Evolutionary conservation across 305 asterid species (phyloP), one percentile per base, ranked within the genome.

Genomic region (Fraxinus paxiana): DNA sequence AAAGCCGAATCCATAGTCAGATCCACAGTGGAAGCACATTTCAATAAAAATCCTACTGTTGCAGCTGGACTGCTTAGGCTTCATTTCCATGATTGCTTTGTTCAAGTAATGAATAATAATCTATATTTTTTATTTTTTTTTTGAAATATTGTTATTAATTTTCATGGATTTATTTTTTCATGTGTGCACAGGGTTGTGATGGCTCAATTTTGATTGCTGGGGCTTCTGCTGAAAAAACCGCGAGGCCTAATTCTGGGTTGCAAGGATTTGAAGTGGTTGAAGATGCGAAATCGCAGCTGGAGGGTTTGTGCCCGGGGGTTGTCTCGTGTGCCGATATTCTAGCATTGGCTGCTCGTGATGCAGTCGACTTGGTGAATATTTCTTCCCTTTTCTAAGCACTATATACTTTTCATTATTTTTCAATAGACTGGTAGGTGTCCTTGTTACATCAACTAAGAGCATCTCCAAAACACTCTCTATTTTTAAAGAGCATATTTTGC

Each of bases 71-170:
- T 93, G 86, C 92, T 93, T 26, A 86, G 97, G 87, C 91, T 92
- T 83, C 95, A 91, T 88, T 92, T 92, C 69, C 97, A 93, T 61
- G 96, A 93, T 70, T 93, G 97, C 80, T 93, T 93, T 79, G 95
- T 93, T 83, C 92, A 82, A 90, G 93, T 90, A 80, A 61, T 10
- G 7, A 63, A 22, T 22, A 12, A 63, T 63, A 22, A 6, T 48
- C 35, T 33, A 4, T 33, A 31, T 31, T 31, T 1, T 31, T 1
- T 69, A 2, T 6, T 38, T 20, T 65, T 3, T 26, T 69, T 22
- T 28, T 63, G 0, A 5, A 13, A 30, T 81, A 6, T 3, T 59
- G 3, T 33, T 22, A 61, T 7, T 22, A 7, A 7, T 22, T 22
- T 61, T 10, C 72, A 63, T 22, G 17, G 30, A 63, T 63, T 10